A percentile compares a stretch with the other conserved stretches of the same genome.
These are phyloP conservation scores for Pseudocercospora cruenta DNA, from an alignment of 2,329 filamentous ascomycete species.

Conservation along the genomic window DNA sequence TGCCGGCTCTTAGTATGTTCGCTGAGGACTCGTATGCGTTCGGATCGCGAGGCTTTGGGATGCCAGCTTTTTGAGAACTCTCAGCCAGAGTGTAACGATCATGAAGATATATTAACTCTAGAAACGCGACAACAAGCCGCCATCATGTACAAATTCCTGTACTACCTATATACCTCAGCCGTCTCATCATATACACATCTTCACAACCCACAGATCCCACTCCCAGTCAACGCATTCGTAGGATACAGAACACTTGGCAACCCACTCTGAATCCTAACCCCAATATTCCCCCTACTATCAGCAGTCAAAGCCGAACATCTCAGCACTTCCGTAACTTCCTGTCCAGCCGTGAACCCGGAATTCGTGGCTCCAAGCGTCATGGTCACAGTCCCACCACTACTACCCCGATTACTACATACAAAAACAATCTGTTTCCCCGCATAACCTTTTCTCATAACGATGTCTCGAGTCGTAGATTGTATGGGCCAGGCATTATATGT, in stretches of 20 bases:
- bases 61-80: not conserved
- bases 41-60: not conserved
- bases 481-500: conserved; percentile 44
- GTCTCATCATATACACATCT: not conserved
- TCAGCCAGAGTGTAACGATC: too few species aligned
- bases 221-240: conserved; percentile 16
- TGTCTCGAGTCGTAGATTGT: conserved; percentile 43
- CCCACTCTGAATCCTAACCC: conserved; percentile 18
- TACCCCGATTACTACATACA: conserved; percentile 36
- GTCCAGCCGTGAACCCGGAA: conserved; percentile 31
- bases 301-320: conserved; percentile 50
- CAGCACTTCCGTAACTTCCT: conserved; percentile 45
- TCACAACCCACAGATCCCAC: conserved; percentile 28
- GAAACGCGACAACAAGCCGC: too few species aligned
- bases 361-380: conserved; percentile 35
- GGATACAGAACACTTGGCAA: conserved; percentile 25
- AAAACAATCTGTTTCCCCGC: conserved; percentile 42
- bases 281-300: conserved; percentile 49
- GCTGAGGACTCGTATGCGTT: too few species aligned
- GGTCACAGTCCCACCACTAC: conserved; percentile 8
- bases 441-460: conserved; percentile 51
- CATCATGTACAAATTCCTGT: not conserved
- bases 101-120: too few species aligned
- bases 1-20: too few species aligned
- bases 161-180: not conserved